Conservation (phyloP, 1,284 basidiomycete genomes). For the Trichosporon sp. region DNA sequence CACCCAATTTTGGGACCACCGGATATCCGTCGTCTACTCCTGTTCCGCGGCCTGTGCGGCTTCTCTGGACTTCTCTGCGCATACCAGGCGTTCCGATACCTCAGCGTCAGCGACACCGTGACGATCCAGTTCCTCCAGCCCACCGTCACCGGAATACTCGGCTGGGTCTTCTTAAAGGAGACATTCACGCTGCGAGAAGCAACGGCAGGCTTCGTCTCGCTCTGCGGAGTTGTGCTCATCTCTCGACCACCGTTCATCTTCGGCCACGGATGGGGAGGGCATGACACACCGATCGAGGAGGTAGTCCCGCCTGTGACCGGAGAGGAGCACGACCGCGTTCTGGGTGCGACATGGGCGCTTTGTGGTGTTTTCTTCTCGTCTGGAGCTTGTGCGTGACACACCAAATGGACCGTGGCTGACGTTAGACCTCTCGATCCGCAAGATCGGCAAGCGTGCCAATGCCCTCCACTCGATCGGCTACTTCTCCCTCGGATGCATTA, state of each 20-base stretch:
- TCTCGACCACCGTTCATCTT: conserved; percentile 59
- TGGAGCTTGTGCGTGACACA: conserved; percentile 37
- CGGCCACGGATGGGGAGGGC: conserved; percentile 39
- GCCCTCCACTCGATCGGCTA: conserved; percentile 65
- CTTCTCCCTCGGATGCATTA: conserved; percentile 60
- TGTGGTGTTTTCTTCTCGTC: conserved; percentile 32
- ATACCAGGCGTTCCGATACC: conserved; percentile 64
- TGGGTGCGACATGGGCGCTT: conserved; percentile 38
- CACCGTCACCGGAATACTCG: conserved; percentile 62
- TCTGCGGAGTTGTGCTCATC: conserved; percentile 61
- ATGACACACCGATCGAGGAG: conserved; percentile 16
- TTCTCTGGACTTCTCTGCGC: conserved; percentile 42
- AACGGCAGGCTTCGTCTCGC: conserved; percentile 59
- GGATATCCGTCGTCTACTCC: conserved; percentile 58
- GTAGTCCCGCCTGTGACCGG: conserved; percentile 3
- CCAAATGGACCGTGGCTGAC: not conserved
- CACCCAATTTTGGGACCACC: conserved; percentile 65
- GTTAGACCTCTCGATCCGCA: conserved; percentile 62
- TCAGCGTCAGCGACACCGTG: conserved; percentile 67
- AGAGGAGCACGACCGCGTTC: conserved; percentile 17
- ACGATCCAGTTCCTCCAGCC: conserved; percentile 71
- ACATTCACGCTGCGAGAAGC: conserved; percentile 57
- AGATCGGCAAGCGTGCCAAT: conserved; percentile 67
- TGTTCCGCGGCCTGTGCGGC: conserved; percentile 60
- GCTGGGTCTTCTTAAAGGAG: conserved; percentile 63